Evolutionary conservation across 2,329 filamentous ascomycete genomes (phyloP).

Genomic region (Claviceps sp.): DNA sequence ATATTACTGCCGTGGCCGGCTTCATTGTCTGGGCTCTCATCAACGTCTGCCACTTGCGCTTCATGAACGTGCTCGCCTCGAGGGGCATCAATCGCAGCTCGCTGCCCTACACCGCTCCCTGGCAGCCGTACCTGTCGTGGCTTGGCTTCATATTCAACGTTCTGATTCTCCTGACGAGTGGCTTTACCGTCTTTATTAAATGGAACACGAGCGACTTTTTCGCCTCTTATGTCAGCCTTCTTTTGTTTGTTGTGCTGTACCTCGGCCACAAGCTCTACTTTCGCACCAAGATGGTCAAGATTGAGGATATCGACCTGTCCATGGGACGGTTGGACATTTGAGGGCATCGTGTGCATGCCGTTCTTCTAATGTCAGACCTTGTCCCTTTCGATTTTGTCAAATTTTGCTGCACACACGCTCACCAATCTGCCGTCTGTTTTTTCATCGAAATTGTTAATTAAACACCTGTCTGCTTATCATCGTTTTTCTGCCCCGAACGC

Average conservation of each 20-base stretch:
- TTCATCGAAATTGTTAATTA: no score
- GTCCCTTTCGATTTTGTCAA: no score
- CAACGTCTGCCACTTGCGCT: constrained; percentile 48
- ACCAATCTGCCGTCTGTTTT: no score
- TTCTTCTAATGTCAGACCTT: background rate
- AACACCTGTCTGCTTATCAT: no score
- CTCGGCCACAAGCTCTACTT: constrained; percentile 43
- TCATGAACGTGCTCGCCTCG: constrained; percentile 44
- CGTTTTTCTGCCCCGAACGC: no score
- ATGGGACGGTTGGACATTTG: constrained; percentile 5
- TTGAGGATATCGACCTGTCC: constrained; percentile 23
- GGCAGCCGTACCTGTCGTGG: constrained; percentile 51
- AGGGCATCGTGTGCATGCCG: background rate
- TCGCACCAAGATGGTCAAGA: constrained; percentile 24
- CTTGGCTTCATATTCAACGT: constrained; percentile 54
- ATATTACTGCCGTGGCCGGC: constrained; percentile 54
- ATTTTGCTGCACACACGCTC: no score
- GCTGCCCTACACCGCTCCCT: constrained; percentile 47
- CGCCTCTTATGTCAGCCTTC: constrained; percentile 48
- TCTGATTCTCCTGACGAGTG: constrained; percentile 53
- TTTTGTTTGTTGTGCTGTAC: constrained; percentile 48
- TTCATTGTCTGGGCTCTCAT: constrained; percentile 61
- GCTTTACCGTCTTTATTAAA: constrained; percentile 53
- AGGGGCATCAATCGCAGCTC: constrained; percentile 43
- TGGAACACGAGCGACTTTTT: constrained; percentile 52